Evolutionary conservation across 2,329 filamentous ascomycete species (phyloP).

Genomic region (Hypoxylon sp.): DNA sequence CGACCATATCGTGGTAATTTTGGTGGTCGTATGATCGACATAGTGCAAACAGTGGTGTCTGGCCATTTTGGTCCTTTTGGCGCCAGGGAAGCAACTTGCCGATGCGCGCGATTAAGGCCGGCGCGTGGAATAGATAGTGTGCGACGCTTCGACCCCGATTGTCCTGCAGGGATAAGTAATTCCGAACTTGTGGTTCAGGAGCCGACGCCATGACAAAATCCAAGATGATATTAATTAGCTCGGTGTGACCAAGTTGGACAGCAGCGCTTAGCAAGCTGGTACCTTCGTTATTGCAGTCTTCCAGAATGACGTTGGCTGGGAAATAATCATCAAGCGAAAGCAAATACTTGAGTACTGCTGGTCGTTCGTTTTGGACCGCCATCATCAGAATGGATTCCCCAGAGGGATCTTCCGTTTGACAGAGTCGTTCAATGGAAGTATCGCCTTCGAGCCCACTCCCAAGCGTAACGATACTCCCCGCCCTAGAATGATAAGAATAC

Average conservation of each 20-base stretch:
- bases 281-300: slow-evolving; percentile 90
- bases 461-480: slow-evolving; percentile 82
- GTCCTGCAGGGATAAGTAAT: slow-evolving; percentile 84
- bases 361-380: slow-evolving; percentile 80
- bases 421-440: slow-evolving; percentile 83
- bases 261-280: slow-evolving; percentile 92
- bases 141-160: slow-evolving; percentile 88
- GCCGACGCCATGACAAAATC: slow-evolving; percentile 75
- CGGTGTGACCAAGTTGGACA: slow-evolving; percentile 83
- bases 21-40: slow-evolving; percentile 96
- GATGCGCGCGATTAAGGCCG: slow-evolving; percentile 81
- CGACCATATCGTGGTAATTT: slow-evolving; percentile 89
- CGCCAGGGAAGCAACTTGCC: slow-evolving; percentile 88
- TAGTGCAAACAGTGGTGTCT: slow-evolving; percentile 96
- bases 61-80: slow-evolving; percentile 93
- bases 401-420: slow-evolving; percentile 76
- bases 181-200: slow-evolving; percentile 68
- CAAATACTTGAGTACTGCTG: slow-evolving; percentile 82
- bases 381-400: slow-evolving; percentile 93
- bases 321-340: slow-evolving; percentile 84
- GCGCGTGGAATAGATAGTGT: slow-evolving; percentile 97
- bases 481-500: slow-evolving; percentile 84
- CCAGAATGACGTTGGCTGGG: slow-evolving; percentile 76
- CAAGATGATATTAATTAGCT: slow-evolving; percentile 82
- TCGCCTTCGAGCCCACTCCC: slow-evolving; percentile 85